phyloP scores from a whole-genome alignment of 2,329 filamentous ascomycete species.

The Alternaria novae-zelandiae region DNA sequence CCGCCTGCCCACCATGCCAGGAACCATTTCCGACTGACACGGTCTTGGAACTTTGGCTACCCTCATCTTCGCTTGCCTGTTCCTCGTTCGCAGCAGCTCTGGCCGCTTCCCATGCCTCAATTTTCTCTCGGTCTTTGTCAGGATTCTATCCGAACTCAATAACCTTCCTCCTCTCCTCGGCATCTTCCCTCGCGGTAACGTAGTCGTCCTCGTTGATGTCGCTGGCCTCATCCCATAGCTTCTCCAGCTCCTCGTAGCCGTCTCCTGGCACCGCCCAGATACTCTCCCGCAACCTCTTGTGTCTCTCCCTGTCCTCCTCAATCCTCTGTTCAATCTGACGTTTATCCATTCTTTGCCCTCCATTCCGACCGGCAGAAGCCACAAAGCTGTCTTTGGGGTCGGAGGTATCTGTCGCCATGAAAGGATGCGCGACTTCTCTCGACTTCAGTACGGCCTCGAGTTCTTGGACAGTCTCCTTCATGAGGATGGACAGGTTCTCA shows the following conservation, averaged over 20 bases:
- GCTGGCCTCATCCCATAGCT: conserved; percentile 85
- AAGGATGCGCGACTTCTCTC: conserved; percentile 62
- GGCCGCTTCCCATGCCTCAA: not conserved
- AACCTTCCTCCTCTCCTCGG: conserved; percentile 59
- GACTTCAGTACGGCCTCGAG: conserved; percentile 85
- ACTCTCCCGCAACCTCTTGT: conserved; percentile 88
- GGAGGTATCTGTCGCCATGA: conserved; percentile 14
- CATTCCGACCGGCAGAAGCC: conserved; percentile 33
- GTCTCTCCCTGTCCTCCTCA: conserved; percentile 93
- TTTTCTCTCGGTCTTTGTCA: not conserved
- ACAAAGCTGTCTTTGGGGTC: conserved; percentile 18
- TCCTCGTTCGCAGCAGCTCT: not conserved
- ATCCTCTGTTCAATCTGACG: conserved; percentile 93
- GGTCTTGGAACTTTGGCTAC: not conserved
- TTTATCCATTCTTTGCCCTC: conserved; percentile 70
- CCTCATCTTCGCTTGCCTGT: not conserved
- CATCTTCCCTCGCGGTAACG: conserved; percentile 76
- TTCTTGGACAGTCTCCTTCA: conserved; percentile 75
- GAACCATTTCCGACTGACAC: not conserved
- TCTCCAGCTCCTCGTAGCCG: conserved; percentile 71
- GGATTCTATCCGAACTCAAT: conserved; percentile 47
- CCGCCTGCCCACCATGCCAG: not conserved
- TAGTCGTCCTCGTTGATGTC: conserved; percentile 89
- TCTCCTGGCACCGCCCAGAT: conserved; percentile 85
- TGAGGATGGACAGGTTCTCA: conserved; percentile 73